Evolutionary conservation across 1,139 yeast species (phyloP).

Genomic region (Nematodospora anomalae): DNA sequence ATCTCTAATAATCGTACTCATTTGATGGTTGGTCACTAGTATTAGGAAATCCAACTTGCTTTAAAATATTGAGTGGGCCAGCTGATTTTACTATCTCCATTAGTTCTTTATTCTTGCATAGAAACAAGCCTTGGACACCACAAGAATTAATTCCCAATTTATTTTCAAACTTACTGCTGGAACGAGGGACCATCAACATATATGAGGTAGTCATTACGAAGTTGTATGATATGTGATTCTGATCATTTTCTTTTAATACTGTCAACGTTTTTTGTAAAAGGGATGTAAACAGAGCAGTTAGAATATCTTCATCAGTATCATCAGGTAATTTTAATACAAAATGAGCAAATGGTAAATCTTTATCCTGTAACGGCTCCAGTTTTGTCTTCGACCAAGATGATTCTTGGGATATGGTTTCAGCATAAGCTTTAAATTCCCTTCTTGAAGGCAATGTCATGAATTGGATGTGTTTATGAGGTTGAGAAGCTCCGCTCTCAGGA

Average conservation of each 20-base stretch:
- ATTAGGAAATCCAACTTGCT: constrained; percentile 64
- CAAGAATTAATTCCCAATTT: constrained; percentile 72
- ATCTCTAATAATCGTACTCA: constrained; percentile 38
- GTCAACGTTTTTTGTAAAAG: constrained; percentile 72
- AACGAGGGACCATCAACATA: constrained; percentile 85
- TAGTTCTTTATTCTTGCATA: constrained; percentile 68
- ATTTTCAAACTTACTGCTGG: constrained; percentile 36
- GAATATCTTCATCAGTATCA: constrained; percentile 48
- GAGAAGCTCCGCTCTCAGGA: constrained; percentile 85
- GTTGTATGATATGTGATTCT: constrained; percentile 62
- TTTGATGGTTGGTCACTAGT: constrained; percentile 37
- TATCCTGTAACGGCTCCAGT: constrained; percentile 61
- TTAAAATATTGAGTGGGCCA: constrained; percentile 50
- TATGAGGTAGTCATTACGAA: constrained; percentile 77
- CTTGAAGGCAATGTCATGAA: constrained; percentile 66
- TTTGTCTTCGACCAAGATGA: constrained; percentile 36
- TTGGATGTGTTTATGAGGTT: constrained; percentile 90
- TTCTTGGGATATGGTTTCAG: constrained; percentile 54
- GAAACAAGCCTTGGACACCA: constrained; percentile 75
- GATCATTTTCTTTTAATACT: constrained; percentile 54
- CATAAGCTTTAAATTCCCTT: constrained; percentile 54
- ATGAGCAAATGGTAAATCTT: constrained; percentile 76
- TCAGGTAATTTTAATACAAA: constrained; percentile 67
- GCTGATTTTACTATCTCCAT: constrained; percentile 38
- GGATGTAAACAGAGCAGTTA: constrained; percentile 66